Evolutionary conservation across 805 yeast species (phyloP), one percentile per base, ranked within the genome.

Genomic region (Teunomyces barrocoloradensis): DNA sequence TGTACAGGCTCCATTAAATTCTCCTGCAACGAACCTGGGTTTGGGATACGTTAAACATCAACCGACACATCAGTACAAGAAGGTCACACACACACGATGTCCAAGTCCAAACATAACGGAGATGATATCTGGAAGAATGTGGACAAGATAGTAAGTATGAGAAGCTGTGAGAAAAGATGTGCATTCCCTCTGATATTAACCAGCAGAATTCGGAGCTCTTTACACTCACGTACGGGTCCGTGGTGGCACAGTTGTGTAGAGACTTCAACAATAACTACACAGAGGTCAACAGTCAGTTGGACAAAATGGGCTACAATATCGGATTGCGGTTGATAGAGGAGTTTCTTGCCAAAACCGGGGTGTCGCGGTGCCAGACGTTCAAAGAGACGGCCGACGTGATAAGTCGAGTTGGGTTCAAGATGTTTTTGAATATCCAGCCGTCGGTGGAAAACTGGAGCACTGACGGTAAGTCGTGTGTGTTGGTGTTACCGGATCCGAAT

Each of bases 101-200:
- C 66, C 20, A 62, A 61, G 46, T 17, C 38, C 10, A 57, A 60
- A 44, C 52, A 55, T 48, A 71, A 81, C 15, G 92, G 95, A 28
- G 98, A 92, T 49, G 97, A 91, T 48, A 81, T 90, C 42, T 92
- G 97, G 97, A 89, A 88, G 67, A 85, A 80, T 55, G 87, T 86
- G 36, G 96, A 89, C 57, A 92, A 92, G 66, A 84, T 92, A 49
- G 87, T 81, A 71, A 42, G 87, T 79, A 18, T 23, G 12, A 15
- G 23, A 15, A 17, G 21, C 11, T 7, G 6, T 29, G 25, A 23
- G 17, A 12, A 9, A 29, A 20, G 12, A 6, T 12, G 7, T 3
- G 11, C 9, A 25, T 9, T 9, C 11, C 27, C 10, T 7, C 27
- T 25, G 27, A 25, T 41, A 42, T 48, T 52, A 57, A 49, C 47